Conservation (phyloP, 2,329 filamentous ascomycete species). For the Dendryphion nanum region DNA sequence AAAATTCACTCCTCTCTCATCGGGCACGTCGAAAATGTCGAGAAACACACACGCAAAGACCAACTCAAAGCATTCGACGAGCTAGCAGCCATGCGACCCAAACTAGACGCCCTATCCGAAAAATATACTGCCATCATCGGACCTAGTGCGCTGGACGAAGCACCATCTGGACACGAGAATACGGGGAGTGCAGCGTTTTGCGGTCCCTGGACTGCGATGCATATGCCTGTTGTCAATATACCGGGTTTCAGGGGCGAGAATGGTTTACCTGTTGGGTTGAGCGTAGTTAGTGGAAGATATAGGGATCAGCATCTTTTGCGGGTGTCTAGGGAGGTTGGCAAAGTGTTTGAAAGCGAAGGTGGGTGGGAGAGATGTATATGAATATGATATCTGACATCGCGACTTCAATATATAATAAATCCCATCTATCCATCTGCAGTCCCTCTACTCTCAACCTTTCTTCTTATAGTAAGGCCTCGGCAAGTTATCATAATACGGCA, state of each 20-base stretch:
- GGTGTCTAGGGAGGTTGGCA: conserved; percentile 26
- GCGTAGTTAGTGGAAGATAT: conserved; percentile 46
- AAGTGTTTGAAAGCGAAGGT: conserved; percentile 29
- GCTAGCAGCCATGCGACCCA: conserved; percentile 53
- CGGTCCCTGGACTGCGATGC: conserved; percentile 56
- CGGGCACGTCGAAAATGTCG: conserved; percentile 52
- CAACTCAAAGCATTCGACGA: conserved; percentile 57
- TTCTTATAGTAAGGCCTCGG: conserved; percentile 33
- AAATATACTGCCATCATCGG: conserved; percentile 57
- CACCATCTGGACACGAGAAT: conserved; percentile 52
- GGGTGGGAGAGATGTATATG: conserved; percentile 21
- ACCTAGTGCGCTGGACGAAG: conserved; percentile 60
- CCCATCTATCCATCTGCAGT: no score
- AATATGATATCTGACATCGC: neutral
- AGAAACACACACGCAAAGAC: conserved; percentile 44
- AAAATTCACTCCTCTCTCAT: conserved; percentile 48
- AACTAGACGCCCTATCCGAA: conserved; percentile 53
- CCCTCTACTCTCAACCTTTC: neutral
- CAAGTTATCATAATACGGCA: conserved; percentile 51
- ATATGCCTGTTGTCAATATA: conserved; percentile 63
- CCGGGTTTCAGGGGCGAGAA: conserved; percentile 60
- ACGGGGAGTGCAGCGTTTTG: conserved; percentile 58
- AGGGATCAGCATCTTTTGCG: conserved; percentile 27
- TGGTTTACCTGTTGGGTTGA: conserved; percentile 60
- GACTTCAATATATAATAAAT: neutral